Evolutionary conservation across 2,329 filamentous ascomycete genomes (phyloP), one percentile per base, ranked within the genome.

Genomic region (Exophiala lecanii-corni): DNA sequence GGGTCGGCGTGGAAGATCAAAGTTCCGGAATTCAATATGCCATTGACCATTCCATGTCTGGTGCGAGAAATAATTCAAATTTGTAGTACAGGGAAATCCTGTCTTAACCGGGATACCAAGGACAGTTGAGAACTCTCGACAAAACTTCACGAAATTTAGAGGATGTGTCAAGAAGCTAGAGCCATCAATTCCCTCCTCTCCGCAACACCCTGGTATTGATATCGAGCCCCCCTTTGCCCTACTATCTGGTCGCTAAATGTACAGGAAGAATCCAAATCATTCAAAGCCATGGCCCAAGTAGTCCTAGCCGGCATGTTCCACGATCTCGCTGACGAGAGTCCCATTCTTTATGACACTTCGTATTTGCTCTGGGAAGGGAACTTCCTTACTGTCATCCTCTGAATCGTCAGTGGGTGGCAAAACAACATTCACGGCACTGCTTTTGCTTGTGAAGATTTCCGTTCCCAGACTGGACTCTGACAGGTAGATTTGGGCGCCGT

Each of bases 391-490:
- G 60, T 98, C 92, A 10, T 82, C 86, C 20, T 86, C 71, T 2
- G 67, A 79, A 19, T 72, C 74, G 5, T 79, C 79, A 15, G 74
- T 68, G 2, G 89, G 79, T 9, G 79, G 79, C 38, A 97, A 71
- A 55, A 94, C 89, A 55, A 98, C 75, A 67, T 98, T 98, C 57
- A 98, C 75, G 38, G 84, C 80, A 3, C 81, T 79, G 50, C 81
- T 91, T 71, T 96, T 97, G 74, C 86, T 94, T 23, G 85, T 85
- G 65, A 91, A 94, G 36, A 97, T 74, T 62, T 94, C 87, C 1
- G 89, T 88, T 32, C 72, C 71, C 47, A 82, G 72, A 62, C 84
- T 91, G 51, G 89, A 81, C 61, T 84, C 84, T 63, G 84, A 81
- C 15, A 98, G 79, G 64, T 95, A 98, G 50, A 98, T 71, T 48